Conservation (phyloP, 2,329 filamentous ascomycete genomes). For the Xylaria sp. region DNA sequence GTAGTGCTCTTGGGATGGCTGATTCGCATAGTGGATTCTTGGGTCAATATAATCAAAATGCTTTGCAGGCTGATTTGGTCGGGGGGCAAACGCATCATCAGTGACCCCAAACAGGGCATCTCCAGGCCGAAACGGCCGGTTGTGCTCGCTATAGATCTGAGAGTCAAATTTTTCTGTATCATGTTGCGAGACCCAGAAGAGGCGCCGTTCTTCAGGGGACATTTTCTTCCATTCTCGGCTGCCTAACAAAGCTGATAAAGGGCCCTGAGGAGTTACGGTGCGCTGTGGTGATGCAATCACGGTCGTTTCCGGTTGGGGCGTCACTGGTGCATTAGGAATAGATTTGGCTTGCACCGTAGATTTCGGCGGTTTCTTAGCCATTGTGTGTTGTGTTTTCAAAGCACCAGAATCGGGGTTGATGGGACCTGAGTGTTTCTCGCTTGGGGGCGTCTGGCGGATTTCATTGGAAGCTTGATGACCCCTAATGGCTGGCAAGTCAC, state of each 20-base stretch:
- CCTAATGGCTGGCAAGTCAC: not conserved
- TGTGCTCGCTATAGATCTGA: constrained; percentile 47
- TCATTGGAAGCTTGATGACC: constrained; percentile 1
- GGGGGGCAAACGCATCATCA: constrained; percentile 20
- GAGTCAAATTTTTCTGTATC: constrained; percentile 43
- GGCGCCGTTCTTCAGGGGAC: constrained; percentile 29
- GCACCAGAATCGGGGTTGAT: not conserved
- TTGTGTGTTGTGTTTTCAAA: not conserved
- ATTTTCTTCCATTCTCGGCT: constrained; percentile 26
- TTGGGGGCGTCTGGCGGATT: not conserved
- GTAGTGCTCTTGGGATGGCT: constrained; percentile 53
- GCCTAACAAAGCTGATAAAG: constrained; percentile 14
- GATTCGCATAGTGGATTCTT: constrained; percentile 53
- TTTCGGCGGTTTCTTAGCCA: not conserved
- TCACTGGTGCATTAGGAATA: not conserved
- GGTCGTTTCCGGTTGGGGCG: not conserved
- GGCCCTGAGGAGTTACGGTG: not conserved
- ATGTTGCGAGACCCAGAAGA: constrained; percentile 34
- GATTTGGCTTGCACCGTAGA: not conserved
- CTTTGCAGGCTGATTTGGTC: constrained; percentile 37
- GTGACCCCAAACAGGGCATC: constrained; percentile 30
- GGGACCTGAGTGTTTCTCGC: constrained; percentile 2
- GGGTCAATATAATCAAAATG: constrained; percentile 57
- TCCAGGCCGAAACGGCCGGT: constrained; percentile 37
- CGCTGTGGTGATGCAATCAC: not conserved